A percentile compares a stretch with the other conserved stretches of the same genome.
Evolutionary conservation across 2,329 filamentous ascomycete genomes (phyloP).

Genomic region (Trichoderma brevicompactum): DNA sequence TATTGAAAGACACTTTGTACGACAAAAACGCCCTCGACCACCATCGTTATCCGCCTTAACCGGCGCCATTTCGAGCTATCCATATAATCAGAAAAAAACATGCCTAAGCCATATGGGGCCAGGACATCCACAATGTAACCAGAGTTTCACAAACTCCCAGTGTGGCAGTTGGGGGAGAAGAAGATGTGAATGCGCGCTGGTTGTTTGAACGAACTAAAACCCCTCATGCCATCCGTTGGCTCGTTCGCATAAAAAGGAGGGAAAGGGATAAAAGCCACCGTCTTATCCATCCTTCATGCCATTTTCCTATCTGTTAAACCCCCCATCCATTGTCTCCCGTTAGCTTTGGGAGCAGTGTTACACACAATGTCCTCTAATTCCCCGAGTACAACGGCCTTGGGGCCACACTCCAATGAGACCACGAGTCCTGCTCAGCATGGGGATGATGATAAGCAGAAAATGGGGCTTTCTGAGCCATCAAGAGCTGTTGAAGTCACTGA

Average conservation of each 20-base stretch:
- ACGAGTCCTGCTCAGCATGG: neutral
- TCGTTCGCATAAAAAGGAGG: neutral
- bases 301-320: neutral
- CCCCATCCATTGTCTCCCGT: slow-evolving; percentile 17
- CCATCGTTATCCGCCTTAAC: slow-evolving; percentile 22
- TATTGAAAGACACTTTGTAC: slow-evolving; percentile 20
- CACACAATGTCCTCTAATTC: slow-evolving; percentile 5
- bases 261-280: neutral
- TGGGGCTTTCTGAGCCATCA: neutral
- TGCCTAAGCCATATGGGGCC: slow-evolving; percentile 24
- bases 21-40: slow-evolving; percentile 21
- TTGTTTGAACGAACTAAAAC: slow-evolving; percentile 13
- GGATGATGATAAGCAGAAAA: slow-evolving; percentile 1
- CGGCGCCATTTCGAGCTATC: slow-evolving; percentile 14
- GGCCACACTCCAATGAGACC: slow-evolving; percentile 1
- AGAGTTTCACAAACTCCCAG: slow-evolving; percentile 26
- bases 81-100: slow-evolving; percentile 16
- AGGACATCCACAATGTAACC: slow-evolving; percentile 26
- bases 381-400: slow-evolving; percentile 2
- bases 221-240: slow-evolving; percentile 20
- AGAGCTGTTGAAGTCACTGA: slow-evolving; percentile 14
- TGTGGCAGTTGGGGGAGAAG: slow-evolving; percentile 8
- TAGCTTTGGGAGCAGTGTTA: slow-evolving; percentile 16
- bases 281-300: neutral
- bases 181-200: neutral